Evolutionary conservation across 139 green algal genomes (phyloP).

Genomic region (Gonium pectorale): DNA sequence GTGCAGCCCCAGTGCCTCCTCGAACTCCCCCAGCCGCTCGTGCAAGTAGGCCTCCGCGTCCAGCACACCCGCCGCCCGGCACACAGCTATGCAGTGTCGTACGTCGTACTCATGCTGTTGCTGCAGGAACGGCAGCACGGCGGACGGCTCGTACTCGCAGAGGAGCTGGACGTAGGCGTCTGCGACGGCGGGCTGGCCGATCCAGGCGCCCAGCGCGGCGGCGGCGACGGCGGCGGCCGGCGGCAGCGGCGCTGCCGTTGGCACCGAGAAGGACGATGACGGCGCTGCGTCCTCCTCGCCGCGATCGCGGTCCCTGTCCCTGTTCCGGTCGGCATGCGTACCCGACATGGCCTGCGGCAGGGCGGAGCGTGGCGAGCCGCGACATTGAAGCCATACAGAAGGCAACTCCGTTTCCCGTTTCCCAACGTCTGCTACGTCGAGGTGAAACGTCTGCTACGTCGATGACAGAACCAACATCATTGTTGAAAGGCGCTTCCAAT

Average conservation of each 20-base stretch:
- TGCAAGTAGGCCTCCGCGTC: constrained; percentile 63
- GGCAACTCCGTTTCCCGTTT: no score
- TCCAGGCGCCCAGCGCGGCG: constrained; percentile 4
- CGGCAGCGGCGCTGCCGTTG: background rate
- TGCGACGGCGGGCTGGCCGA: constrained; percentile 26
- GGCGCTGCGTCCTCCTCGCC: background rate
- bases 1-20: constrained; percentile 51
- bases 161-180: constrained; percentile 57
- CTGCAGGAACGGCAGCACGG: constrained; percentile 56
- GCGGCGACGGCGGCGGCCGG: background rate
- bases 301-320: no score
- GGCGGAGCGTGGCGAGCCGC: no score
- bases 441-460: no score
- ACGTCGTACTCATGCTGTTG: constrained; percentile 49
- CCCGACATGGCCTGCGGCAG: background rate
- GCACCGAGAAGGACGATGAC: background rate
- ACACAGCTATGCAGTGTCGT: constrained; percentile 22
- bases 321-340: no score
- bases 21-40: constrained; percentile 57
- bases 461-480: no score
- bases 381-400: no score
- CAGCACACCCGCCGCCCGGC: constrained; percentile 38
- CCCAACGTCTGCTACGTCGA: no score
- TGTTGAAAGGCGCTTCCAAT: no score
- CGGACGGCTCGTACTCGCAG: constrained; percentile 47